Conservation (phyloP, 1,139 yeast species). For the Yamadazyma diospyri region DNA sequence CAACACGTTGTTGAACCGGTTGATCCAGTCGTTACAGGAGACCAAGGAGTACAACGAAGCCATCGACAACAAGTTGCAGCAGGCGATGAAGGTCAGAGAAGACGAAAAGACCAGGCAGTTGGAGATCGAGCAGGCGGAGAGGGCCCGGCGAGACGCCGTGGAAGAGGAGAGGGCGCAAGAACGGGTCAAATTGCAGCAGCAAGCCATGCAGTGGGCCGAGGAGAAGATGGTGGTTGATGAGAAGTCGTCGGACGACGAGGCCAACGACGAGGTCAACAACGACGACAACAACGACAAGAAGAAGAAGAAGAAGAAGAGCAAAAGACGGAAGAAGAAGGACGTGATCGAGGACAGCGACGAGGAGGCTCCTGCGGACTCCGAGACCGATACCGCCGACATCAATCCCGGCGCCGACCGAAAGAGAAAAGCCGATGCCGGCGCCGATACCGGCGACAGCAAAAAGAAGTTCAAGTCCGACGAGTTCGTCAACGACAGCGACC, state of each 20-base stretch:
- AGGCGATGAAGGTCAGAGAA: constrained; percentile 67
- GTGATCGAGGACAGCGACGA: constrained; percentile 28
- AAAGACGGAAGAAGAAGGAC: constrained; percentile 17
- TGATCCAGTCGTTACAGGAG: constrained; percentile 67
- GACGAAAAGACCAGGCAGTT: constrained; percentile 46
- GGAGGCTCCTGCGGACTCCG: constrained; percentile 14
- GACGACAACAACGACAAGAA: constrained; percentile 13
- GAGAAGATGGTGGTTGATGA: constrained; percentile 39
- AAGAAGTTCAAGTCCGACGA: constrained; percentile 42
- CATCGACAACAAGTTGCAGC: constrained; percentile 60
- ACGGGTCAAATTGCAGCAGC: constrained; percentile 69
- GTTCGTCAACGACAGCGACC: constrained; percentile 51
- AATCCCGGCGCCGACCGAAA: constrained; percentile 2
- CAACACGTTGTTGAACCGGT: constrained; percentile 67
- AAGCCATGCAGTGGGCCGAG: constrained; percentile 80
- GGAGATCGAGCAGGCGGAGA: constrained; percentile 37
- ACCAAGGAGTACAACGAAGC: constrained; percentile 66
- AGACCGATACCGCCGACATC: too few species aligned
- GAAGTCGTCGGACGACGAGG: constrained; percentile 30
- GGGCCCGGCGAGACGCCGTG: constrained; percentile 36
- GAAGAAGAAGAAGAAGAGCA: constrained; percentile 17
- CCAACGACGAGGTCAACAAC: constrained; percentile 19
- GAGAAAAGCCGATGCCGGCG: not conserved
- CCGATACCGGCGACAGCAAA: constrained; percentile 11
- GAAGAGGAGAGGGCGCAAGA: constrained; percentile 61